phyloP scores from a whole-genome alignment of 2,329 filamentous ascomycete genomes.

The Leptographium flavum region DNA sequence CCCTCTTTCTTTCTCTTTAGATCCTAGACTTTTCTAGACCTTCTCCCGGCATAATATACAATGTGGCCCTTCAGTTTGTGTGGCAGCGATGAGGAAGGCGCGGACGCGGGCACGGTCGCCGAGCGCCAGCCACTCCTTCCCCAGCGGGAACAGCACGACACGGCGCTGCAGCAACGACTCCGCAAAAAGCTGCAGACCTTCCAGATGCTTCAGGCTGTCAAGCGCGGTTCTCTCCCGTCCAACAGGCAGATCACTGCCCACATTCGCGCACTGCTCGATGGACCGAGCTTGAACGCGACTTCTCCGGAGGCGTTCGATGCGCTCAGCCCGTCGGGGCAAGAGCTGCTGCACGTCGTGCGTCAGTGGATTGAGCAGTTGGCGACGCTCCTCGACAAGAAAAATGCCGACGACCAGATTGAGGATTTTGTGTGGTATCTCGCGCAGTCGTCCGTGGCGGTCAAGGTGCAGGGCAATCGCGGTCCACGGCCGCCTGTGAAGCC shows the following conservation, averaged over 20 bases:
- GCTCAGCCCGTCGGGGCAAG: constrained; percentile 63
- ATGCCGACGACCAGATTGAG: constrained; percentile 71
- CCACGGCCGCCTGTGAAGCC: background rate
- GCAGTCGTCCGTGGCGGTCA: constrained; percentile 56
- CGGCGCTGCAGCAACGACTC: constrained; percentile 58
- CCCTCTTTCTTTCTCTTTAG: background rate
- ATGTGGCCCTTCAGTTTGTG: background rate
- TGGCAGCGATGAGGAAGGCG: background rate
- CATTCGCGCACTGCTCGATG: constrained; percentile 56
- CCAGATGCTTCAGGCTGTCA: constrained; percentile 74
- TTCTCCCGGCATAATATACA: too few relatives aligned
- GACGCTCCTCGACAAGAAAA: constrained; percentile 70
- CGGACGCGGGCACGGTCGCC: constrained; percentile 12
- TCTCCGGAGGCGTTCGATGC: constrained; percentile 52
- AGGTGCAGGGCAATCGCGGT: constrained; percentile 17
- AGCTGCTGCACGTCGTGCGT: constrained; percentile 56
- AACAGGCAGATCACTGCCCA: constrained; percentile 74
- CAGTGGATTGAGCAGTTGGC: constrained; percentile 69
- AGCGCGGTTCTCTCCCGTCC: constrained; percentile 80
- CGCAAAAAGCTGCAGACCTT: constrained; percentile 88
- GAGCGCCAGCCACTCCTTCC: constrained; percentile 57
- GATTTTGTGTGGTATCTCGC: constrained; percentile 79
- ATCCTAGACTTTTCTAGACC: too few relatives aligned
- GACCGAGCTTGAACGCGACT: constrained; percentile 65
- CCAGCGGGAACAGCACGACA: constrained; percentile 53